Evolutionary conservation across 78 protist genomes (phyloP).

Genomic region (Guillardia theta): DNA sequence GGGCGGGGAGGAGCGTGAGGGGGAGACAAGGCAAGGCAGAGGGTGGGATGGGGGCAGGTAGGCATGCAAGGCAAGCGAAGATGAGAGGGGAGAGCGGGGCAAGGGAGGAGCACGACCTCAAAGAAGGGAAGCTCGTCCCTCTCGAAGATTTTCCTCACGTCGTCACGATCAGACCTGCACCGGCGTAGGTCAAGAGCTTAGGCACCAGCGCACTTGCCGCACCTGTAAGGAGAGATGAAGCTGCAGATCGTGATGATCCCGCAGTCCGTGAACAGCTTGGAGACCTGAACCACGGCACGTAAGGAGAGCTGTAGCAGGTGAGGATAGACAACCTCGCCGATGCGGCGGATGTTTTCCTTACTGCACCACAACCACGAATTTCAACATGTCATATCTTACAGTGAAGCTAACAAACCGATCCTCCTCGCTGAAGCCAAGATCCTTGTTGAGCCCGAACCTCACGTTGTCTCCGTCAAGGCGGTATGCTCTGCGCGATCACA

Average conservation of each 20-base stretch:
- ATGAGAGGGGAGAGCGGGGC: neutral
- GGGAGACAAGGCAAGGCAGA: neutral
- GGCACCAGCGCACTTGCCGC: neutral
- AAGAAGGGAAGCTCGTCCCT: constrained; percentile 6
- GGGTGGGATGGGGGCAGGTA: neutral
- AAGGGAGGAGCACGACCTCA: neutral
- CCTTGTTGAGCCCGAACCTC: constrained; percentile 51
- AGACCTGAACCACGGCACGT: neutral
- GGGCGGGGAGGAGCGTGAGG: neutral
- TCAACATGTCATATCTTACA: neutral
- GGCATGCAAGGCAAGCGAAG: neutral
- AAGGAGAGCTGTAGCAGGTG: neutral
- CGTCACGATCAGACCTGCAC: neutral
- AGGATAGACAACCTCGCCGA: neutral
- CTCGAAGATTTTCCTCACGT: constrained; percentile 2
- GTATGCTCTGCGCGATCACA: neutral
- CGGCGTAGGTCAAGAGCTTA: neutral
- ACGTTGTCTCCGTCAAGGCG: constrained; percentile 64
- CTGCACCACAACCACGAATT: neutral
- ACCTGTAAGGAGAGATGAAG: constrained; percentile 51
- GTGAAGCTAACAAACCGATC: neutral
- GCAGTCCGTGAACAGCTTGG: constrained; percentile 39
- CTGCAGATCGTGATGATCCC: constrained; percentile 37
- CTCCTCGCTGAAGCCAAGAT: constrained; percentile 22
- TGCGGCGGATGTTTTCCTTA: constrained; percentile 48